Evolutionary conservation across 257 asterid species (phyloP), one percentile per base, ranked within the genome.

Genomic region (Salvia miltiorrhiza): DNA sequence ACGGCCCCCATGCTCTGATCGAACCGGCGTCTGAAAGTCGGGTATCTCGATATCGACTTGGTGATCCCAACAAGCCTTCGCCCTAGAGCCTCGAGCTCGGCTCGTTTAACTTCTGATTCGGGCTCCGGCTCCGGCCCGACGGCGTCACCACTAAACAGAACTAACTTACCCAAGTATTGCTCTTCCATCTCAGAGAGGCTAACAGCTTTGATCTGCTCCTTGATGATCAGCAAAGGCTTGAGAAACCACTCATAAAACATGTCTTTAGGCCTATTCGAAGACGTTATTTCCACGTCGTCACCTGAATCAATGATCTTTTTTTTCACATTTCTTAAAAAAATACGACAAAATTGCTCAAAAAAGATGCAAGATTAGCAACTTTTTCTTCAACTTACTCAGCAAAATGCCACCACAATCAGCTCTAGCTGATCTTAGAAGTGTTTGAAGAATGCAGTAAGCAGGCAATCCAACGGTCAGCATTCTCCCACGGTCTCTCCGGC

Each of bases 41-140:
- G 95, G 69, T 75, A 88, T 73, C 95, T 83, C 26, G 91, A 80
- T 73, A 90, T 77, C 2, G 92, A 83, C 73, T 81, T 86, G 0
- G 91, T 90, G 66, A 90, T 90, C 66, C 97, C 95, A 48, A n/a
- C n/a, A n/a, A 58, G 65, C 95, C 96, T 89, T 73, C 92, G 82
- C 39, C 90, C 90, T 65, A 89, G 69, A 13, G 89, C 95, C 67
- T 87, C 86, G 56, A 89, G 81, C 70, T 85, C 93, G 28, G 92
- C 95, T 55, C 78, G 89, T 82, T 87, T 77, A 43, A 79, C 80
- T 68, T 85, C 92, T 12, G 85, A 72, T 19, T 76, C 85, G 11
- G 91, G 92, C 24, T 79, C 84, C 0, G 91, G 92, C 24, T 79
- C 84, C 0, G 81, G 48, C 57, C 77, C 83, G 7, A 75, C 75